Conservation (phyloP, 2,329 filamentous ascomycete genomes). For the Epichloe glyceriae region DNA sequence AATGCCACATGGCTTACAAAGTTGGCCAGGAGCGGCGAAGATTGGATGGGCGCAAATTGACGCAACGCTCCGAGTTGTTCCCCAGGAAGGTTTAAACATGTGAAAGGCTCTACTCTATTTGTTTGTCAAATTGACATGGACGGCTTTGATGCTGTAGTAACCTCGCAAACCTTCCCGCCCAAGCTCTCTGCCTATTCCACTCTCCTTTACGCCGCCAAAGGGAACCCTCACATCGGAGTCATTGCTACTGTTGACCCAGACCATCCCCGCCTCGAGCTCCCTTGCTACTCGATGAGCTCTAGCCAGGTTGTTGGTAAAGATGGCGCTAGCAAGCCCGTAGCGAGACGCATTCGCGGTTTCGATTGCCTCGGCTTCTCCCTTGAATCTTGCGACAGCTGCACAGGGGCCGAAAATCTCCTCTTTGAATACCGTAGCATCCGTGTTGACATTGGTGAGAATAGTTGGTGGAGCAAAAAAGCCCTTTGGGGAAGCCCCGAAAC, state of each 20-base stretch:
- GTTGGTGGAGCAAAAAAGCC: too few species aligned
- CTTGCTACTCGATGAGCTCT: constrained; percentile 27
- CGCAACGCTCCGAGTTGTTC: too few species aligned
- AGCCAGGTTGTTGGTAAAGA: constrained; percentile 23
- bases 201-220: constrained; percentile 17
- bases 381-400: constrained; percentile 14
- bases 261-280: constrained; percentile 40
- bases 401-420: constrained; percentile 8
- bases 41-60: too few species aligned
- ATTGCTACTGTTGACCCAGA: constrained; percentile 26
- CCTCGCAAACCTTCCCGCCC: constrained; percentile 17
- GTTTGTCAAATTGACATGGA: constrained; percentile 17
- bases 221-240: constrained; percentile 14
- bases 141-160: constrained; percentile 18
- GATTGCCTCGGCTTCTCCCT: constrained; percentile 19
- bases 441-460: too few species aligned
- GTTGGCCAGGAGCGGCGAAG: too few species aligned
- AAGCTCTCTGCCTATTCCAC: constrained; percentile 18
- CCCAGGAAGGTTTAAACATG: too few species aligned
- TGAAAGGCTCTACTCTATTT: background rate
- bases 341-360: too few species aligned
- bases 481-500: too few species aligned
- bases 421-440: too few species aligned
- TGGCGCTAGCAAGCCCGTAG: too few species aligned
- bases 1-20: too few species aligned